These are phyloP conservation scores for Naganishia liquefaciens DNA, from an alignment of 1,284 basidiomycete genomes.

Conservation along the genomic window DNA sequence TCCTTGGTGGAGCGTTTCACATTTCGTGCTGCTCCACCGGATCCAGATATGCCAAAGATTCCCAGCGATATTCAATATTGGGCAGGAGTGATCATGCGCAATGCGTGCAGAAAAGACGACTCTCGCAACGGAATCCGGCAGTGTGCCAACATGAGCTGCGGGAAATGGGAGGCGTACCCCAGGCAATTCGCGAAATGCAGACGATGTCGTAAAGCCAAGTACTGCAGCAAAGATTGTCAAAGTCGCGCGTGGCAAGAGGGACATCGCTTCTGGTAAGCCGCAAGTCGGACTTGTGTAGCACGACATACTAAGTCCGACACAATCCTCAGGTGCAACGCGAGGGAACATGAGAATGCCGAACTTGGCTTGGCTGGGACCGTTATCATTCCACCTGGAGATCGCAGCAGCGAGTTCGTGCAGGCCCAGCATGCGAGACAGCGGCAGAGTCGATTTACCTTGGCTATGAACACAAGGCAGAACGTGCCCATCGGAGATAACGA, in stretches of 20 bases:
- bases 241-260: constrained; percentile 96
- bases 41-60: constrained; percentile 70
- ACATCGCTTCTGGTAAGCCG: constrained; percentile 66
- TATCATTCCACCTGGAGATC: constrained; percentile 30
- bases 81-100: constrained; percentile 99
- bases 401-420: constrained; percentile 27
- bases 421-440: constrained; percentile 24
- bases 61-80: constrained; percentile 96
- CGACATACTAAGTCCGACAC: background rate
- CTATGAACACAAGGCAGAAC: constrained; percentile 24
- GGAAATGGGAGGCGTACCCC: constrained; percentile 89
- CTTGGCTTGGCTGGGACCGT: constrained; percentile 32
- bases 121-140: constrained; percentile 87
- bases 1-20: constrained; percentile 95
- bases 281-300: background rate
- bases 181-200: constrained; percentile 97
- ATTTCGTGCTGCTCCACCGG: constrained; percentile 80
- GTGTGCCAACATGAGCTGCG: constrained; percentile 97
- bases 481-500: constrained; percentile 22
- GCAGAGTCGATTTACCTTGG: constrained; percentile 21
- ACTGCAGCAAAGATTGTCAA: constrained; percentile 97
- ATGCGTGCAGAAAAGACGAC: constrained; percentile 97
- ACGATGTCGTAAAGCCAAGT: constrained; percentile 95
- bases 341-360: constrained; percentile 32
- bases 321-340: constrained; percentile 33